phyloP scores from a whole-genome alignment of 225 moss, liverwort and hornwort genomes.

The Sphagnum contortum region DNA sequence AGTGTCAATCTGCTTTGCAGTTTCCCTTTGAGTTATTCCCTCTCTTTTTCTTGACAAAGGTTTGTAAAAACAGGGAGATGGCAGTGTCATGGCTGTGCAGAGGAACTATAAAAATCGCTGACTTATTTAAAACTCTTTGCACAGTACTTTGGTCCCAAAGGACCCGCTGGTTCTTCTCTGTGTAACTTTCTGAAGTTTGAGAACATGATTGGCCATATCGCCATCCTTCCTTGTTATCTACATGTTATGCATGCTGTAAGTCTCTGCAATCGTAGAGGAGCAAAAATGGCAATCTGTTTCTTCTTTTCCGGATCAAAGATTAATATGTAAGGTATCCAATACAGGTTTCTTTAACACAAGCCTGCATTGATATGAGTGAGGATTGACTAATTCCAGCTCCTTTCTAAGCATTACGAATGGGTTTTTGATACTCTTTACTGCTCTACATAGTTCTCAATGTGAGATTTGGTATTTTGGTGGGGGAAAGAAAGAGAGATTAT shows the following conservation, averaged over 20 bases:
- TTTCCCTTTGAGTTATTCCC: background rate
- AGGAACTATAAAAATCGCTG: constrained; percentile 99
- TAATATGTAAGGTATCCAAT: background rate
- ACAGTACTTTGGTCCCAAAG: constrained; percentile 87
- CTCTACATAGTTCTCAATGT: too few species aligned
- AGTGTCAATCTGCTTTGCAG: too few species aligned
- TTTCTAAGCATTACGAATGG: constrained; percentile 88
- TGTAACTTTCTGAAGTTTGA: constrained; percentile 99
- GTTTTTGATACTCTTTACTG: constrained; percentile 53
- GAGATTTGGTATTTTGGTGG: too few species aligned
- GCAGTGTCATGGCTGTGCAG: constrained; percentile 17
- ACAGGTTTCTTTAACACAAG: constrained; percentile 97
- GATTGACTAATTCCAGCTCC: constrained; percentile 93
- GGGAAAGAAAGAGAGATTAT: too few species aligned
- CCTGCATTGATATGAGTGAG: constrained; percentile 99
- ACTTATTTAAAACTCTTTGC: constrained; percentile 81
- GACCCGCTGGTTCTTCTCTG: constrained; percentile 90
- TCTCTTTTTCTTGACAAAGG: background rate
- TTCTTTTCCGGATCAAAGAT: background rate
- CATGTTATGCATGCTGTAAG: constrained; percentile 89
- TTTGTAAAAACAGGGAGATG: too few species aligned
- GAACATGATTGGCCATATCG: constrained; percentile 89
- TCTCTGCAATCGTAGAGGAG: too few species aligned
- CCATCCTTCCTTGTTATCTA: constrained; percentile 93
- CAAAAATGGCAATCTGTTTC: too few species aligned